Base-by-base conservation (phyloP, 305 asterid genomes). In the Solanum chacoense region DNA sequence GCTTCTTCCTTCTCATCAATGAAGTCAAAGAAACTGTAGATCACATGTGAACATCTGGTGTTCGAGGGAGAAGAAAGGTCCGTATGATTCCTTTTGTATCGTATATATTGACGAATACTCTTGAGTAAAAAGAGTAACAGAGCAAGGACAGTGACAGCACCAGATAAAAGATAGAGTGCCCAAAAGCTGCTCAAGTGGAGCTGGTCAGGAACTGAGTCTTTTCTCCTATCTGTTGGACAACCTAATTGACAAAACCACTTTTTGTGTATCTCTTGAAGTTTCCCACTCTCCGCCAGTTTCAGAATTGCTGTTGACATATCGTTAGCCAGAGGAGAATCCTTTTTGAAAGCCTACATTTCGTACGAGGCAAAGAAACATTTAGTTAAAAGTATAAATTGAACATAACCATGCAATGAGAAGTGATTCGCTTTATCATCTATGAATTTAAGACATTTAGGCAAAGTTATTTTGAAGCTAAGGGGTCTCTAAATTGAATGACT, bases 221-320 rank as follows among this genome's bases (percentile, higher is more conserved):
- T 42, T 3, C 92, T 90, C 80, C 92, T 93, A 36, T 90, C 94
- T 4, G 92, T 85, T 81, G 93, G 89, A 93, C 99, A 95, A 4
- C 90, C 76, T 40, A 91, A 90, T 32, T 90, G 90, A 16, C 96
- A 94, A 86, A 96, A 88, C 98, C 98, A 95, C 86, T 95, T 95
- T 90, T 95, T 90, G 85, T 94, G 97, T 88, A 96, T 94, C 85
- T 95, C 89, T 36, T 96, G 97, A 87, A 96, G 96, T 65, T 94
- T 95, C 36, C 98, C 98, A 16, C 89, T 95, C 91, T 96, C 98
- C 8, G 98, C 92, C 14, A 96, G 94, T 59, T 94, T 91, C 26
- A 95, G 88, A 29, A 95, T 95, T 20, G 99, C 95, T 18, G 98
- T 95, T 22, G 98, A 94, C 80, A 96, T 85, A 93, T 95, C 98